Evolutionary conservation across 805 yeast species (phyloP), one percentile per base, ranked within the genome.

Genomic region (Candida coleopterorum): DNA sequence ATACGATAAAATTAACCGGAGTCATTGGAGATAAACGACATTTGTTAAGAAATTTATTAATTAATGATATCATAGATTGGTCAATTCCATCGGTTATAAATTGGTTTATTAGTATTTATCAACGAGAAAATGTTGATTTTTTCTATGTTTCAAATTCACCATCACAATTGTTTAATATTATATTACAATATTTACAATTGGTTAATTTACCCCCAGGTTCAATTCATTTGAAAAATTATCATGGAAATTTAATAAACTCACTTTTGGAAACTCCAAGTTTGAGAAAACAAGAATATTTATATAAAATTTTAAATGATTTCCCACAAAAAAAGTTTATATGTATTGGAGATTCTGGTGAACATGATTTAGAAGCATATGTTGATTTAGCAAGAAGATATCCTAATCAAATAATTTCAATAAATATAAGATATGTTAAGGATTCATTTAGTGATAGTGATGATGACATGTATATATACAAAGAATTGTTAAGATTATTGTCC

Each of bases 141-240:
- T 96, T 89, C 56, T 94, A 90, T 55, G 97, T 94, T 2, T 89
- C 97, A 6, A 93, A 94, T 60, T 80, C 95, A 1, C 99, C 99
- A 0, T 85, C 94, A 78, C 97, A 93, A 57, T 62, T 93, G 17
- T 88, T 71, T 55, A 71, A 77, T 14, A 67, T 76, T 6, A 72
- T 85, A 12, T 48, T 60, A 17, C 75, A 77, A 29, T 87, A 77
- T 48, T 67, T 87, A 48, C 58, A 63, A 12, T 51, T 58, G 26
- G 72, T 68, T 24, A 65, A 72, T 4, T 73, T 86, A 29, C 98
- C 98, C 0, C 49, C 53, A 1, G 96, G 96, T 5, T 83, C 96
- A 0, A 65, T 93, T 38, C 95, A 89, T 56, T 69, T 94, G 47
- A 87, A 90, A 58, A 90, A 83, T 52, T 93, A 94, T 55, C 68